These are phyloP conservation scores for Closterium sp. DNA, from an alignment of 139 green algal species.

Conservation along the genomic window DNA sequence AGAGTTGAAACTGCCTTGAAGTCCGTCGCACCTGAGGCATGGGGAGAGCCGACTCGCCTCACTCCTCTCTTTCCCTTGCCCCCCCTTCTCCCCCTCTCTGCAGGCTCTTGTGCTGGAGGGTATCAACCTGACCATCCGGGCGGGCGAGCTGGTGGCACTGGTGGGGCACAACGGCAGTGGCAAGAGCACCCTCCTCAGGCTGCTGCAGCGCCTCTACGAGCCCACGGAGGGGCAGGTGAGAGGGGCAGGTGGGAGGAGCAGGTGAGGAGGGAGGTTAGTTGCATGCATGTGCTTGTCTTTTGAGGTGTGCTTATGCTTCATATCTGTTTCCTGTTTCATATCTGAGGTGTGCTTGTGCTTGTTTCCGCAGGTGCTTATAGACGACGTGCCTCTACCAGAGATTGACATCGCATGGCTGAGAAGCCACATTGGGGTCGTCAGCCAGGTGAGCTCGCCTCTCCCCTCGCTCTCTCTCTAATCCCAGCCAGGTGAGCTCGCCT, in stretches of 20 bases:
- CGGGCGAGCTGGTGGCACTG: slow-evolving; percentile 69
- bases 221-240: background rate
- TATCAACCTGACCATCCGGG: slow-evolving; percentile 62
- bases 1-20: too few relatives aligned
- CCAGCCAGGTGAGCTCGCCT: slow-evolving; percentile 50
- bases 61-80: background rate
- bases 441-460: slow-evolving; percentile 88
- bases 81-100: too few relatives aligned
- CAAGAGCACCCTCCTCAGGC: background rate
- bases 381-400: slow-evolving; percentile 68
- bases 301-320: background rate
- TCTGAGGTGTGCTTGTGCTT: too few relatives aligned
- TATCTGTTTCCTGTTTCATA: too few relatives aligned
- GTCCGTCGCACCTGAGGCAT: too few relatives aligned
- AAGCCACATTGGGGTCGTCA: slow-evolving; percentile 72
- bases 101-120: slow-evolving; percentile 53
- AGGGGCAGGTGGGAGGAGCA: background rate
- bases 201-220: background rate
- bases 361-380: slow-evolving; percentile 64
- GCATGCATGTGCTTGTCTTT: background rate
- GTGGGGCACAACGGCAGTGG: slow-evolving; percentile 56
- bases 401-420: slow-evolving; percentile 80
- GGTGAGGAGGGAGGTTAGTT: background rate
- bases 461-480: too few relatives aligned
- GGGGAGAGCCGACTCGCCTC: too few relatives aligned